These are phyloP conservation scores for Luzula sylvatica DNA, from an alignment of 176 grass and related monocot species.

Conservation along the genomic window DNA sequence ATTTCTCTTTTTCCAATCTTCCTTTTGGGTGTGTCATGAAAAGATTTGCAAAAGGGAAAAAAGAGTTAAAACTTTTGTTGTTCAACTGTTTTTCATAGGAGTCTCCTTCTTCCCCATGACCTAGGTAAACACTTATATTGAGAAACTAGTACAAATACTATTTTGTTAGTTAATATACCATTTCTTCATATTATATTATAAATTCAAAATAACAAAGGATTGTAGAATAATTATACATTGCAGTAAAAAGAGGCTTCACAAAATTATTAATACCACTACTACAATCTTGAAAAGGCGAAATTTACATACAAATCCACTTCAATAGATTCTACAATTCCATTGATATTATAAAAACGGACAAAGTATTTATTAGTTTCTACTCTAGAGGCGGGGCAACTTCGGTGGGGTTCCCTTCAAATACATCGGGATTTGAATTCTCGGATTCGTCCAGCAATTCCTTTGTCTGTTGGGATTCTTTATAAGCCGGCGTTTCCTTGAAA, in stretches of 20 bases:
- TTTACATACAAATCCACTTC: constrained; percentile 19
- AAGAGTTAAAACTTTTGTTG: not conserved
- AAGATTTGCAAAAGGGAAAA: constrained; percentile 12
- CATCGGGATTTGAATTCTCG: constrained; percentile 67
- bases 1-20: constrained; percentile 6
- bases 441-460: constrained; percentile 77
- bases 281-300: constrained; percentile 15
- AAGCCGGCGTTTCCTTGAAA: constrained; percentile 71
- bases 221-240: too few relatives aligned
- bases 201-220: too few relatives aligned
- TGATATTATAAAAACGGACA: constrained; percentile 13
- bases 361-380: constrained; percentile 26
- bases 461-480: constrained; percentile 59
- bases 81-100: constrained; percentile 12
- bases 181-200: too few relatives aligned
- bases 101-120: not conserved
- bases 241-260: not conserved
- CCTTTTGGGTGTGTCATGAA: constrained; percentile 22
- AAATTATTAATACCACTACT: not conserved
- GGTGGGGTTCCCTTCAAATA: constrained; percentile 93
- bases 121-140: constrained; percentile 19
- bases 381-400: constrained; percentile 79
- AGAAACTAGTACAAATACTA: not conserved
- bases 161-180: too few relatives aligned
- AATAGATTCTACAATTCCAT: not conserved